A percentile compares a stretch with the other conserved stretches of the same genome.
phyloP scores from a whole-genome alignment of 1,139 yeast genomes.

The Yamadazyma conglobata region DNA sequence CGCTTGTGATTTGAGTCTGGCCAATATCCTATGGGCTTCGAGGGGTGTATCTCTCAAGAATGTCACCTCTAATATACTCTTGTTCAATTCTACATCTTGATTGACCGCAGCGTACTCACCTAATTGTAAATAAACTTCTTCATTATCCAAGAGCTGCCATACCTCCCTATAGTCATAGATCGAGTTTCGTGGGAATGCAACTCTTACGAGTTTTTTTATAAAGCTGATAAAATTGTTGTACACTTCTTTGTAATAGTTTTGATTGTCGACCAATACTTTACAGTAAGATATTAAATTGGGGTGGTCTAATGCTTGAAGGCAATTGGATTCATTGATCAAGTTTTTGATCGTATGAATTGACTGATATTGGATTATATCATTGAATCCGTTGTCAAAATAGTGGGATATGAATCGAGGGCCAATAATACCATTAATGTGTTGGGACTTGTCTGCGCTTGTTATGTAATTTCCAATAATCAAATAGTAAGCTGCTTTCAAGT shows the following conservation, averaged over 20 bases:
- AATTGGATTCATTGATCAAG: conserved; percentile 18
- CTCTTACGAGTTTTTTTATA: conserved; percentile 26
- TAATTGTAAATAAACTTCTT: conserved; percentile 10
- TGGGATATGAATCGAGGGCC: conserved; percentile 16
- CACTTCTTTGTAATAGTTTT: conserved; percentile 35
- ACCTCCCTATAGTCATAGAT: conserved; percentile 16
- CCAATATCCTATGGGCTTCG: conserved; percentile 12
- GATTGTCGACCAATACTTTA: conserved; percentile 34
- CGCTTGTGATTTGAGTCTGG: conserved; percentile 12
- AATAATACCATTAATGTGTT: conserved; percentile 15
- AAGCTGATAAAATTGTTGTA: conserved; percentile 26
- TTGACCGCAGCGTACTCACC: conserved; percentile 5
- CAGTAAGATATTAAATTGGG: conserved; percentile 19
- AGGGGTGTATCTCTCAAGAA: conserved; percentile 12
- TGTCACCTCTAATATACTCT: conserved; percentile 6
- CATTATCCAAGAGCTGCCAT: conserved; percentile 18
- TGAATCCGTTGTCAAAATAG: conserved; percentile 22
- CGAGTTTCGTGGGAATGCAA: conserved; percentile 8
- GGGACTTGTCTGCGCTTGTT: conserved; percentile 17
- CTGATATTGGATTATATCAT: conserved; percentile 40
- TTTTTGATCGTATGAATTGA: conserved; percentile 36
- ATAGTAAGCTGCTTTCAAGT: conserved; percentile 27
- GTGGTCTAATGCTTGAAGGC: conserved; percentile 6
- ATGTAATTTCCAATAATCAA: conserved; percentile 38
- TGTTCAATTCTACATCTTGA: conserved; percentile 5